These are phyloP conservation scores for Chionographis japonica DNA, from an alignment of 106 monocot genomes.

Conservation along the genomic window DNA sequence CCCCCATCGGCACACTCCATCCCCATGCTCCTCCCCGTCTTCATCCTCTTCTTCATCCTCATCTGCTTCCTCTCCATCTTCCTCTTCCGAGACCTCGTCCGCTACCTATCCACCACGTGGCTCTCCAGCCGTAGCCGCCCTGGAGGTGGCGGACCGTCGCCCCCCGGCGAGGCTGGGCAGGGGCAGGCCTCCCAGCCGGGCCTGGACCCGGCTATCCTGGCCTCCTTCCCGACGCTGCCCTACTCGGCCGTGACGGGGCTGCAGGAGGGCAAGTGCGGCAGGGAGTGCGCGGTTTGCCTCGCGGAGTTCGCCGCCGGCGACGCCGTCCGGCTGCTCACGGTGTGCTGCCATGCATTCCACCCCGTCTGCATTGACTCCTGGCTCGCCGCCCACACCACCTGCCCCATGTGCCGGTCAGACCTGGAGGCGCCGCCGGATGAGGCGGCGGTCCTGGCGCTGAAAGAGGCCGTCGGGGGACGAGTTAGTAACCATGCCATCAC, in stretches of 20 bases:
- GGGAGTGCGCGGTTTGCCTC: slow-evolving; percentile 47
- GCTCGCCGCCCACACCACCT: slow-evolving; percentile 33
- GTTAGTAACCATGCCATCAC: background rate
- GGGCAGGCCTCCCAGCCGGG: slow-evolving; percentile 3
- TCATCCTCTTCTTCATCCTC: slow-evolving; percentile 51
- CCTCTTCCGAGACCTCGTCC: slow-evolving; percentile 44
- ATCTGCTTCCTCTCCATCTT: slow-evolving; percentile 48
- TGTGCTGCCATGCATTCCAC: slow-evolving; percentile 52
- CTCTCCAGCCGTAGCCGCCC: background rate
- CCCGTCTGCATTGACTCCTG: slow-evolving; percentile 40
- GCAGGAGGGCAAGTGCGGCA: slow-evolving; percentile 14
- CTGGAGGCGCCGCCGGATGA: slow-evolving; percentile 22
- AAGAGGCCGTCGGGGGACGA: background rate
- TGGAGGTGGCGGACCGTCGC: background rate
- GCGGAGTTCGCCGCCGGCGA: slow-evolving; percentile 35
- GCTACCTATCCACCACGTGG: slow-evolving; percentile 10
- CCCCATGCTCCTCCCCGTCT: slow-evolving; percentile 35
- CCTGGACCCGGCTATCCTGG: slow-evolving; percentile 32
- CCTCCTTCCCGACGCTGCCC: slow-evolving; percentile 43
- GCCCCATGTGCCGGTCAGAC: slow-evolving; percentile 41
- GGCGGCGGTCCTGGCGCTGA: slow-evolving; percentile 15
- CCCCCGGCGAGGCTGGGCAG: background rate
- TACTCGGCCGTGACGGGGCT: slow-evolving; percentile 20
- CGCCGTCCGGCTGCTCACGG: slow-evolving; percentile 33
- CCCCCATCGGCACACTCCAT: slow-evolving; percentile 4